Base-by-base conservation (phyloP, 176 grass and related monocot species). In the Neostapfia colusana region DNA sequence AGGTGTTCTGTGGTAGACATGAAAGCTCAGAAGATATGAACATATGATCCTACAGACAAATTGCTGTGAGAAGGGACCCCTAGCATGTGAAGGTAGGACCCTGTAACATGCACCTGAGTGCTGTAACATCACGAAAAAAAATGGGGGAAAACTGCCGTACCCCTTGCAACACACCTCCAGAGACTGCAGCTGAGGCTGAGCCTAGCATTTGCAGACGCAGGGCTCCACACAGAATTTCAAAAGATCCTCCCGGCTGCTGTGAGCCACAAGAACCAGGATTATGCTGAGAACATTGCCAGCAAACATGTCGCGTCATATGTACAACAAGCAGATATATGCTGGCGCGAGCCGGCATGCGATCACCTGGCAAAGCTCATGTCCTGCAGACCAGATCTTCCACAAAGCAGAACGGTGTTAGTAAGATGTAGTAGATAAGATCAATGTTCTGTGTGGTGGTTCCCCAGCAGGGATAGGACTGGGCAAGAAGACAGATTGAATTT, bases 1-100 rank as follows among this genome's bases (percentile, higher is more conserved):
- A 8, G 21, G 42, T 53, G 43, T 73, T 62, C 43, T 82, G 72
- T 70, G 39, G 79, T 34, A 35, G 39, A 67, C 66, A 82, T 8
- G 41, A 49, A 48, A 77, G 28, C 28, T 34, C 46, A 34, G 27
- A 61, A 72, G 59, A 78, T 72, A 72, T 48, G 79, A 82, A 62
- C n/a, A 66, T 57, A 65, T 48, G 59, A 82, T 82, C 65, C 56
- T 62, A 65, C 45, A 54, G n/a, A 13, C 67, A 24, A 84, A n/a
- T 78, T 78, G 73, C 36, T 54, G 9, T 6, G 16, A 14, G 36
- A 8, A 39, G 61, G 28, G 10, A 23, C 65, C 23, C 24, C n/a
- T 4, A 76, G 23, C 85, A 87, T 87, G 73, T 82, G 65, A 60
- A 49, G 49, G 75, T 63, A 86, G 85, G 85, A 78, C 85, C 79